Evolutionary conservation across 2,329 filamentous ascomycete genomes (phyloP).

Genomic region (Ceratocystis cacaofunesta): DNA sequence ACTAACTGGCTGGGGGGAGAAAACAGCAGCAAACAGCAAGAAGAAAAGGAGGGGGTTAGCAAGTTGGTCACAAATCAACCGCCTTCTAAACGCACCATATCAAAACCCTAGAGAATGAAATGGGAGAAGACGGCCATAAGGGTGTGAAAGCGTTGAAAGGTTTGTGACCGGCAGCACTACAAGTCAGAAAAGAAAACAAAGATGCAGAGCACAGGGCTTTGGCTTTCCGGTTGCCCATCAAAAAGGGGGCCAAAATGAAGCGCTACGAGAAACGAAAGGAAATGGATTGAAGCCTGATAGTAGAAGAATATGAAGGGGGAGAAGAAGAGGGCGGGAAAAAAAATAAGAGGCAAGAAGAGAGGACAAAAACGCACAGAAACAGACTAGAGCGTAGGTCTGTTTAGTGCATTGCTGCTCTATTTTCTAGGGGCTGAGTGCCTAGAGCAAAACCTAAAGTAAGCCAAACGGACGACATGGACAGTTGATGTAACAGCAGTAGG

Average conservation of each 20-base stretch:
- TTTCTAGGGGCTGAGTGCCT: no score
- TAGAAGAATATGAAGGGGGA: not conserved
- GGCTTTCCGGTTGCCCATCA: not conserved
- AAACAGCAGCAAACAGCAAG: not conserved
- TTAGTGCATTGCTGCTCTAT: not conserved
- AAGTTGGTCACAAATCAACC: not conserved
- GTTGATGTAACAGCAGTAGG: no score
- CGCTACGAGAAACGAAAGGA: not conserved
- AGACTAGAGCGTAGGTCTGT: not conserved
- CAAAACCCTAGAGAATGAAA: not conserved
- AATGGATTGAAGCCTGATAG: not conserved
- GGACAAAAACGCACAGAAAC: not conserved
- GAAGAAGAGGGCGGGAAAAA: not conserved
- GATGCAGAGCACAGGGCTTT: not conserved
- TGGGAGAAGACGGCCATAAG: not conserved
- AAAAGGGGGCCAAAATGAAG: not conserved
- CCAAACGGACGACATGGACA: no score
- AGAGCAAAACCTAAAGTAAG: no score
- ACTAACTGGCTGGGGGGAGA: not conserved
- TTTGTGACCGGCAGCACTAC: not conserved
- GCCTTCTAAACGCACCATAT: not conserved
- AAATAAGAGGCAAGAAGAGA: not conserved
- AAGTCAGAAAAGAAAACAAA: not conserved
- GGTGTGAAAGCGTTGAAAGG: not conserved
- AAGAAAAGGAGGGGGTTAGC: not conserved